Percentiles rank a stretch among this genome's conserved stretches.
Conservation (phyloP, 129 eudicot species). For the Saussurea involucrata region DNA sequence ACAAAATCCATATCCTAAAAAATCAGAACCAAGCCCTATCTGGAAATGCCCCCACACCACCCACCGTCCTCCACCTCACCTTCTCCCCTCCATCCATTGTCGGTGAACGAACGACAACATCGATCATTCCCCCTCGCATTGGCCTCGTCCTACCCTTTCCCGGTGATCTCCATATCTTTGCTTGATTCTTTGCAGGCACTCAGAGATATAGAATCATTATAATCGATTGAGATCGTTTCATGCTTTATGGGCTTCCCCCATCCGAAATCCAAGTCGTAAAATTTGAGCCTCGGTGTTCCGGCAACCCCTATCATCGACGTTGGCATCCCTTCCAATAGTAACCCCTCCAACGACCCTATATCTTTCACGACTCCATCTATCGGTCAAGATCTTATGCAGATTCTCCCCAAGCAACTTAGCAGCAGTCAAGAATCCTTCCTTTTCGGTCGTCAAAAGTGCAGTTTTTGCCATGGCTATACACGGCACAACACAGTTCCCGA, state of each 20-base stretch:
- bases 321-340: background rate
- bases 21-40: too few relatives aligned
- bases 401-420: conserved; percentile 14
- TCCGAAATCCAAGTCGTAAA: conserved; percentile 15
- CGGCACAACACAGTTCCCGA: conserved; percentile 15
- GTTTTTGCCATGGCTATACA: conserved; percentile 6
- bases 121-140: too few relatives aligned
- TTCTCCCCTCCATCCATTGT: too few relatives aligned
- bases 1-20: too few relatives aligned
- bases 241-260: conserved; percentile 20
- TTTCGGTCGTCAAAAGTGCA: background rate
- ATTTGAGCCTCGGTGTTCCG: background rate
- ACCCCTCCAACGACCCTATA: background rate
- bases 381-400: background rate
- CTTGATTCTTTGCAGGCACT: conserved; percentile 16
- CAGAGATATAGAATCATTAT: conserved; percentile 6
- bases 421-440: background rate
- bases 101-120: too few relatives aligned
- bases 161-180: conserved; percentile 30
- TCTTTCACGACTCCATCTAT: conserved; percentile 12
- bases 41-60: too few relatives aligned
- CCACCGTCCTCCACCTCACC: too few relatives aligned
- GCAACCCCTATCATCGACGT: background rate
- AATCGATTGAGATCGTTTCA: conserved; percentile 17
- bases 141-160: too few relatives aligned